Conservation (phyloP, 1,284 basidiomycete species). For the Fistulinella staudtii region DNA sequence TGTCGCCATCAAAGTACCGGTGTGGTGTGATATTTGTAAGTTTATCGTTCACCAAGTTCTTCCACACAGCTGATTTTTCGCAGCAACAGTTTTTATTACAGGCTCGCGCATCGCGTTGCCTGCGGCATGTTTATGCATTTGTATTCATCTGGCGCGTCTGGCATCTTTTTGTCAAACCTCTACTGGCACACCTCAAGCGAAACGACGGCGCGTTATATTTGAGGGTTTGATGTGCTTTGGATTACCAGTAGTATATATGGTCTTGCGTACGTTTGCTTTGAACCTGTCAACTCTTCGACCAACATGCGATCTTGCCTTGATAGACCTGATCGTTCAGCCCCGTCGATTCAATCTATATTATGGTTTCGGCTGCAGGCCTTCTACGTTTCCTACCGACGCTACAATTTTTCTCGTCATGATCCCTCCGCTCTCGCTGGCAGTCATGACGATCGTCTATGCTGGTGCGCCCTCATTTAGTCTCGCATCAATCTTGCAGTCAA, state of each 20-base stretch:
- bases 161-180: constrained; percentile 23
- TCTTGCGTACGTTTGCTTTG: constrained; percentile 46
- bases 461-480: too few relatives aligned
- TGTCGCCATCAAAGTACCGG: constrained; percentile 16
- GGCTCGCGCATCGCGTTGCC: constrained; percentile 45
- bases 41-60: background rate
- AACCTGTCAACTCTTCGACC: background rate
- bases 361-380: constrained; percentile 61
- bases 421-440: constrained; percentile 50
- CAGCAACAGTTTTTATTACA: constrained; percentile 48
- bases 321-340: constrained; percentile 64
- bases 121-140: constrained; percentile 49
- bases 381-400: constrained; percentile 50
- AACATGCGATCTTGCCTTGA: background rate
- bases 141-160: constrained; percentile 30
- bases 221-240: constrained; percentile 52
- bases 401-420: constrained; percentile 55
- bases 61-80: constrained; percentile 8
- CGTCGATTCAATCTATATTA: constrained; percentile 65
- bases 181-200: constrained; percentile 20
- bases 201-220: constrained; percentile 36
- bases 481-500: background rate
- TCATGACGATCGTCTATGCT: constrained; percentile 39
- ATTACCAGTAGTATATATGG: constrained; percentile 53
- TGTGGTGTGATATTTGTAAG: constrained; percentile 39